phyloP scores from a whole-genome alignment of 2,329 filamentous ascomycete genomes.

The Diaporthe humulicola region DNA sequence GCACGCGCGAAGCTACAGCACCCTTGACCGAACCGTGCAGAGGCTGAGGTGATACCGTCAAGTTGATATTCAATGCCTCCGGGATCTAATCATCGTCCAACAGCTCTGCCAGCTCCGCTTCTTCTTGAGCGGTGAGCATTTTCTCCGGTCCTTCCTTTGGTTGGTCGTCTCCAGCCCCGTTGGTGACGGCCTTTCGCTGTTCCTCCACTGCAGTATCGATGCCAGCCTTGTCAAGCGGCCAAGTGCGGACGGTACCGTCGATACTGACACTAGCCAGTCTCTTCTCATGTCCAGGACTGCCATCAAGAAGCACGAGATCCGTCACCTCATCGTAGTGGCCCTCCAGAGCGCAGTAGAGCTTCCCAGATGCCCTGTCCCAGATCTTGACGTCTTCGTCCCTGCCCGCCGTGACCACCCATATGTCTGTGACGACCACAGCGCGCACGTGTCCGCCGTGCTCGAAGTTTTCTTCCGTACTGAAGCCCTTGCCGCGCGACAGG shows the following conservation, averaged over 20 bases:
- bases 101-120: slow-evolving; percentile 88
- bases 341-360: slow-evolving; percentile 78
- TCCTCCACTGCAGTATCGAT: slow-evolving; percentile 65
- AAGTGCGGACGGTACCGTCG: slow-evolving; percentile 88
- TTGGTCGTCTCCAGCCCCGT: slow-evolving; percentile 63
- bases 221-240: slow-evolving; percentile 77
- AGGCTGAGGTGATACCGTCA: not conserved
- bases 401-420: slow-evolving; percentile 89
- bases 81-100: slow-evolving; percentile 78
- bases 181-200: slow-evolving; percentile 63
- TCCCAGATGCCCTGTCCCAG: slow-evolving; percentile 83
- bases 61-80: not conserved
- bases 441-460: slow-evolving; percentile 91
- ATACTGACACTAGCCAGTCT: slow-evolving; percentile 85
- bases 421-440: slow-evolving; percentile 80
- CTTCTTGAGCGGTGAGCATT: slow-evolving; percentile 87
- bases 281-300: slow-evolving; percentile 54
- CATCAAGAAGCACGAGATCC: slow-evolving; percentile 74
- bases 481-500: slow-evolving; percentile 76
- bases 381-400: slow-evolving; percentile 92
- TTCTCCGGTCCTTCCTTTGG: slow-evolving; percentile 57
- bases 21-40: not conserved
- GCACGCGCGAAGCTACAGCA: not conserved
- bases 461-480: slow-evolving; percentile 79
- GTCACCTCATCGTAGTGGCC: slow-evolving; percentile 97